Percentiles rank a stretch among this genome's conserved stretches.
These are phyloP conservation scores for Diddensiella caesifluorescens DNA, from an alignment of 805 yeast species.

Conservation along the genomic window DNA sequence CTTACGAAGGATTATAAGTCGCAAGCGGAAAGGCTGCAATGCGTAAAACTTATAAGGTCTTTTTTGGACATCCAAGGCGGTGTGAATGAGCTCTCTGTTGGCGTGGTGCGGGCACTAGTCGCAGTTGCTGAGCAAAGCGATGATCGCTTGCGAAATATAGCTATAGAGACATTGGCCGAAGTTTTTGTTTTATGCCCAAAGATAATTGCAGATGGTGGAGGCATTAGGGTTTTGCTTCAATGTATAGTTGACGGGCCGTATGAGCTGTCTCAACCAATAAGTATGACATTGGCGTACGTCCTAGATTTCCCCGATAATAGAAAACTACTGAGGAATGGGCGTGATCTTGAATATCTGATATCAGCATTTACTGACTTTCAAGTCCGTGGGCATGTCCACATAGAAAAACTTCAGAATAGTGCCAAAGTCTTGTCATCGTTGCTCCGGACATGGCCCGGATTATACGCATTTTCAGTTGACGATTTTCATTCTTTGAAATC, in stretches of 20 bases:
- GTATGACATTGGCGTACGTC: conserved; percentile 48
- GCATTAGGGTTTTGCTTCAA: conserved; percentile 40
- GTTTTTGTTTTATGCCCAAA: conserved; percentile 42
- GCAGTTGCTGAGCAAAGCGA: conserved; percentile 53
- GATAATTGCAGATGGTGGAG: conserved; percentile 41
- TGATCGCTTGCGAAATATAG: conserved; percentile 45
- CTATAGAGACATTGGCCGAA: conserved; percentile 52
- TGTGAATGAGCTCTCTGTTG: conserved; percentile 47
- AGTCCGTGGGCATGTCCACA: conserved; percentile 41
- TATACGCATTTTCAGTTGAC: conserved; percentile 56
- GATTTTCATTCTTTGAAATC: conserved; percentile 51
- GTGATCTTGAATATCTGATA: conserved; percentile 56
- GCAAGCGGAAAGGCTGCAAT: conserved; percentile 69
- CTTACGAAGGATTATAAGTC: conserved; percentile 51
- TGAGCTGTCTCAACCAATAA: conserved; percentile 39
- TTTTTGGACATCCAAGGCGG: conserved; percentile 55
- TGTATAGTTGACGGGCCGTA: conserved; percentile 51
- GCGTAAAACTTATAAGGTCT: conserved; percentile 61
- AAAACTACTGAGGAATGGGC: conserved; percentile 49
- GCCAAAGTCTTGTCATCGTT: conserved; percentile 55
- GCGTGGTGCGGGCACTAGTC: conserved; percentile 62
- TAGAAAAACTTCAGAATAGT: conserved; percentile 53
- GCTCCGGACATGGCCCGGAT: conserved; percentile 72
- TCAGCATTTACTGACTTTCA: conserved; percentile 68
- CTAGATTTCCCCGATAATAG: conserved; percentile 55